Conservation (phyloP, 2,329 filamentous ascomycete genomes). For the Colletotrichum echinochloae region DNA sequence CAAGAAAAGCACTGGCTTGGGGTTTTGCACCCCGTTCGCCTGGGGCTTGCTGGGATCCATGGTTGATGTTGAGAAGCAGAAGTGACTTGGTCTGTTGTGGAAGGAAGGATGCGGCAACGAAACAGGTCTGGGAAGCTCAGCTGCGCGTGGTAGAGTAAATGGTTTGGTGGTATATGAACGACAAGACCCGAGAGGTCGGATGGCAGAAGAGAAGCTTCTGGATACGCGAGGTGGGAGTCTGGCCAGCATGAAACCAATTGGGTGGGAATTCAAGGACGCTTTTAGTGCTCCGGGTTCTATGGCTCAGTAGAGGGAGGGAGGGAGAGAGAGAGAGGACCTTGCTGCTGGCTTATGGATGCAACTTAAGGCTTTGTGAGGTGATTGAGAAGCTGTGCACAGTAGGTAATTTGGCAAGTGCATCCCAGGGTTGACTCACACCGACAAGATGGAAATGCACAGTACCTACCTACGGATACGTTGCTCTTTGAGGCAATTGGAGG, state of each 20-base stretch:
- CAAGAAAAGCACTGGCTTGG: conserved; percentile 60
- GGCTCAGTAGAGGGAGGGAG: background rate
- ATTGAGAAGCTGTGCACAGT: conserved; percentile 13
- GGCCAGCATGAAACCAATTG: conserved; percentile 30
- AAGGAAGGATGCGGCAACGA: background rate
- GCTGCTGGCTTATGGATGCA: conserved; percentile 17
- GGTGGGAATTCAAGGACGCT: background rate
- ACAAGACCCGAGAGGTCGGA: conserved; percentile 12
- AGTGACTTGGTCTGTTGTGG: background rate
- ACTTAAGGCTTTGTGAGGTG: conserved; percentile 4
- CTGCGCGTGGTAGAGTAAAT: background rate
- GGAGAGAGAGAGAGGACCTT: background rate
- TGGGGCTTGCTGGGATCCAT: conserved; percentile 40
- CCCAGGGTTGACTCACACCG: conserved; percentile 36
- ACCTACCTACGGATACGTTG: too few relatives aligned
- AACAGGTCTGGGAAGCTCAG: background rate
- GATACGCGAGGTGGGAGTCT: conserved; percentile 35
- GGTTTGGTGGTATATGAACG: background rate
- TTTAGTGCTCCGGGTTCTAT: conserved; percentile 1
- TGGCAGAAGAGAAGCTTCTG: conserved; percentile 31
- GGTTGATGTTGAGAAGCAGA: conserved; percentile 2
- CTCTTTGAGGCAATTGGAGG: conserved; percentile 21
- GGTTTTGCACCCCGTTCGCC: conserved; percentile 49
- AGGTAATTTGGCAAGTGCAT: background rate
- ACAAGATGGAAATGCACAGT: conserved; percentile 17